phyloP scores from a whole-genome alignment of 768 basidiomycete genomes.

The Pisolithus tinctorius region DNA sequence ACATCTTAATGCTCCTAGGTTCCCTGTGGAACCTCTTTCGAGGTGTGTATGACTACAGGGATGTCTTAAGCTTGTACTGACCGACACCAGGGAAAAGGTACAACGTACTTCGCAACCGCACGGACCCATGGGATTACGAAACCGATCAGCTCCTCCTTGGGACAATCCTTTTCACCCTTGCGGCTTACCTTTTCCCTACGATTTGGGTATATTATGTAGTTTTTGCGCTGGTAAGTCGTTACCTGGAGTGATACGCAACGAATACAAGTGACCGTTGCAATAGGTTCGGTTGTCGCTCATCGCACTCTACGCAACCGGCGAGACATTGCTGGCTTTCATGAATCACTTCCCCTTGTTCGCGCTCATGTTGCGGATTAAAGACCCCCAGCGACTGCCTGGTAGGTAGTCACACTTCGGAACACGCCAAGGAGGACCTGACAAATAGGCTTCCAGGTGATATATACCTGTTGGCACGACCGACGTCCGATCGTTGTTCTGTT shows the following conservation, averaged over 20 bases:
- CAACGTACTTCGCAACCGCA: constrained; percentile 82
- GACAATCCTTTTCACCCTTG: constrained; percentile 78
- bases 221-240: constrained; percentile 54
- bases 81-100: constrained; percentile 69
- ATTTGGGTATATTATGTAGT: constrained; percentile 79
- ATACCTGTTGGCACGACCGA: constrained; percentile 23
- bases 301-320: constrained; percentile 52
- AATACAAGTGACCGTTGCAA: not conserved
- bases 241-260: not conserved
- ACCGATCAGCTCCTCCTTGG: constrained; percentile 94
- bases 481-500: constrained; percentile 14
- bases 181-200: constrained; percentile 80
- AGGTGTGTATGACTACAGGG: constrained; percentile 41
- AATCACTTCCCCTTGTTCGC: constrained; percentile 93
- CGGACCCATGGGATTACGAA: constrained; percentile 86
- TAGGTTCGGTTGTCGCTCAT: constrained; percentile 53
- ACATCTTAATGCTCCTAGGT: constrained; percentile 48
- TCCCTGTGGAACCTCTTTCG: constrained; percentile 88
- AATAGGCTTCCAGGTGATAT: constrained; percentile 16
- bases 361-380: constrained; percentile 76
- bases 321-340: constrained; percentile 68
- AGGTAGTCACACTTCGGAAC: constrained; percentile 1
- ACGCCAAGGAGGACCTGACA: not conserved
- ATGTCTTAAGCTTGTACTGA: not conserved
- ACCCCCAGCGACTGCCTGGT: constrained; percentile 81